These are phyloP conservation scores for Pistacia integerrima DNA, from an alignment of 345 rosid species.

Conservation along the genomic window DNA sequence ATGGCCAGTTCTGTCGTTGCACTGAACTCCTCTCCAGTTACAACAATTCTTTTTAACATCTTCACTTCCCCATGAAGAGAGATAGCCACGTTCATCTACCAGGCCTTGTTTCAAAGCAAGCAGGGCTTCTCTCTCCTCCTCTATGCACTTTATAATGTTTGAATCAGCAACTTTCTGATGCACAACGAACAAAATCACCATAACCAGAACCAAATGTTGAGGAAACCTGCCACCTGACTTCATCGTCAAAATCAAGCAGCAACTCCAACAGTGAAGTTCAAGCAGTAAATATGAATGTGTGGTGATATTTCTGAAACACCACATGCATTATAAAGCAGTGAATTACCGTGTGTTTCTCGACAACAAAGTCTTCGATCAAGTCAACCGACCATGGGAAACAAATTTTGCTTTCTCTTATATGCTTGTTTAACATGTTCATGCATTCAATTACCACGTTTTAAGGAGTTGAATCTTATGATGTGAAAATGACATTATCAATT, in stretches of 20 bases:
- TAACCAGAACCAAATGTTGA: not conserved
- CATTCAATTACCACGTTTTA: no score
- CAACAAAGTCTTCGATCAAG: no score
- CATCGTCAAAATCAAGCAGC: not conserved
- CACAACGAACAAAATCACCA: not conserved
- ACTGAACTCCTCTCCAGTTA: constrained; percentile 26
- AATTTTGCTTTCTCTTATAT: no score
- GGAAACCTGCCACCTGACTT: not conserved
- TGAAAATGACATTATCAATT: no score
- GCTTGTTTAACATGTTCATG: no score
- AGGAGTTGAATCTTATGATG: no score
- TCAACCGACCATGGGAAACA: no score
- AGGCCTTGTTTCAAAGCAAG: not conserved
- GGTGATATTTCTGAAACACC: no score
- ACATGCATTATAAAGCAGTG: no score
- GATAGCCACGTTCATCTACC: not conserved
- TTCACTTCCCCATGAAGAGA: not conserved
- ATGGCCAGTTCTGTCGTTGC: constrained; percentile 19
- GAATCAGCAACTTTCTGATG: not conserved
- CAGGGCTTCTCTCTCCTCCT: not conserved
- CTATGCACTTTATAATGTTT: not conserved
- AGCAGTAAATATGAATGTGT: no score
- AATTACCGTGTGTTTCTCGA: no score
- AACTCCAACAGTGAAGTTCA: no score
- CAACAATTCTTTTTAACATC: constrained; percentile 18